A percentile compares a stretch with the other conserved stretches of the same genome.
Evolutionary conservation across 2,329 filamentous ascomycete genomes (phyloP).

Genomic region (Nemania abortiva): DNA sequence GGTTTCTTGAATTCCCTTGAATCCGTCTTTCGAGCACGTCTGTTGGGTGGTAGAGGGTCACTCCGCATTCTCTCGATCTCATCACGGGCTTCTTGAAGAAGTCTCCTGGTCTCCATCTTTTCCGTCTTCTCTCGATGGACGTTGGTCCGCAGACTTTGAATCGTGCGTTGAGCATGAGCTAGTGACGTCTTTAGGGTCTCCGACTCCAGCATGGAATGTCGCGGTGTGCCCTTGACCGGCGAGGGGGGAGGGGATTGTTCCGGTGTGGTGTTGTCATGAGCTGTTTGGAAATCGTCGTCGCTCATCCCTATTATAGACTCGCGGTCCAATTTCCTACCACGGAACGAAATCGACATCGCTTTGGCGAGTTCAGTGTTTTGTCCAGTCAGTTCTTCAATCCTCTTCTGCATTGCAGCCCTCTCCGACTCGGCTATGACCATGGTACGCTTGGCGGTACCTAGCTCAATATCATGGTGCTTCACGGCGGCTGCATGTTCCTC

Average conservation of each 20-base stretch:
- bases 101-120: slow-evolving; percentile 93
- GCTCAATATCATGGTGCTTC: slow-evolving; percentile 89
- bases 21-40: slow-evolving; percentile 72
- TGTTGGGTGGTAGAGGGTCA: slow-evolving; percentile 64
- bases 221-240: slow-evolving; percentile 89
- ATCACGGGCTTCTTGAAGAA: slow-evolving; percentile 94
- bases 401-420: slow-evolving; percentile 80
- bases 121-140: slow-evolving; percentile 98
- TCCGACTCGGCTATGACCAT: slow-evolving; percentile 83
- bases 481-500: slow-evolving; percentile 83
- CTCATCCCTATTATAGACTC: slow-evolving; percentile 69
- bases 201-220: slow-evolving; percentile 91
- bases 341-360: slow-evolving; percentile 77
- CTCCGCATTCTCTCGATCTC: slow-evolving; percentile 81
- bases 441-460: slow-evolving; percentile 85
- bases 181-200: slow-evolving; percentile 96
- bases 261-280: slow-evolving; percentile 78
- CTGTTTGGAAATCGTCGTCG: slow-evolving; percentile 73
- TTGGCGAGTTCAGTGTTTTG: slow-evolving; percentile 93
- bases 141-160: slow-evolving; percentile 93
- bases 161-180: slow-evolving; percentile 94
- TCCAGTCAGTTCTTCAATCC: slow-evolving; percentile 85
- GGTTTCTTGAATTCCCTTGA: slow-evolving; percentile 83
- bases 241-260: slow-evolving; percentile 93
- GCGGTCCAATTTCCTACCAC: slow-evolving; percentile 75